Percentiles rank a stretch among this genome's conserved stretches.
These are phyloP conservation scores for Xylariaceae sp. DNA, from an alignment of 2,329 filamentous ascomycete species.

Conservation along the genomic window DNA sequence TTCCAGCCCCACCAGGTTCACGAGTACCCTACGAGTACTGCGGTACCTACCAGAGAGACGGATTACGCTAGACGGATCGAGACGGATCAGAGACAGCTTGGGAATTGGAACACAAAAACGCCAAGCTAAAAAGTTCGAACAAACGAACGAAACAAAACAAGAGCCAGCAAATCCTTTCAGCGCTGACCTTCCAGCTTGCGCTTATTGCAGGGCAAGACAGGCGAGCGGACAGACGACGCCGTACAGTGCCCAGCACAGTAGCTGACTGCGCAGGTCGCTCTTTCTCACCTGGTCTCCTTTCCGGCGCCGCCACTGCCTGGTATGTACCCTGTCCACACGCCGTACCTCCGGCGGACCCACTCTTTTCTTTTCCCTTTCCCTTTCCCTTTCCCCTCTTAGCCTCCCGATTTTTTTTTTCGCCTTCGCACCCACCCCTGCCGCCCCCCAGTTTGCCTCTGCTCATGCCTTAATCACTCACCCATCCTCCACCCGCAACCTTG, in stretches of 20 bases:
- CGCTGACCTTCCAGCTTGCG: background rate
- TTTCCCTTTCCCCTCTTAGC: background rate
- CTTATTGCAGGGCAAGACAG: background rate
- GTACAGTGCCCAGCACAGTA: no score
- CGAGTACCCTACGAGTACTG: conserved; percentile 18
- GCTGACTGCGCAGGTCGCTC: no score
- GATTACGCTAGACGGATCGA: background rate
- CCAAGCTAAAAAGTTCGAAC: conserved; percentile 5
- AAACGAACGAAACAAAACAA: background rate
- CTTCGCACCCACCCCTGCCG: conserved; percentile 9
- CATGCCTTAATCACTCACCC: conserved; percentile 18
- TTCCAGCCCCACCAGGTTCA: conserved; percentile 9
- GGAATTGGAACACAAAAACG: background rate
- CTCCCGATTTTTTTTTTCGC: conserved; percentile 8
- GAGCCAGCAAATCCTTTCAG: background rate
- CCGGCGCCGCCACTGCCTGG: background rate
- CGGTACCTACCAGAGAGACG: background rate
- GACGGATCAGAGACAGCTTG: conserved; percentile 2
- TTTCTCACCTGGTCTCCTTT: conserved; percentile 1
- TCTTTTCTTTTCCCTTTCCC: background rate
- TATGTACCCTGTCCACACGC: no score
- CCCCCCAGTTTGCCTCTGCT: conserved; percentile 14
- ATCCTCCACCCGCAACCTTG: conserved; percentile 19
- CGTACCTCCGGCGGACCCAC: background rate
- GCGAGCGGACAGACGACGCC: background rate